Evolutionary conservation across 2,329 filamentous ascomycete genomes (phyloP).

Genomic region (Hortaea werneckii): DNA sequence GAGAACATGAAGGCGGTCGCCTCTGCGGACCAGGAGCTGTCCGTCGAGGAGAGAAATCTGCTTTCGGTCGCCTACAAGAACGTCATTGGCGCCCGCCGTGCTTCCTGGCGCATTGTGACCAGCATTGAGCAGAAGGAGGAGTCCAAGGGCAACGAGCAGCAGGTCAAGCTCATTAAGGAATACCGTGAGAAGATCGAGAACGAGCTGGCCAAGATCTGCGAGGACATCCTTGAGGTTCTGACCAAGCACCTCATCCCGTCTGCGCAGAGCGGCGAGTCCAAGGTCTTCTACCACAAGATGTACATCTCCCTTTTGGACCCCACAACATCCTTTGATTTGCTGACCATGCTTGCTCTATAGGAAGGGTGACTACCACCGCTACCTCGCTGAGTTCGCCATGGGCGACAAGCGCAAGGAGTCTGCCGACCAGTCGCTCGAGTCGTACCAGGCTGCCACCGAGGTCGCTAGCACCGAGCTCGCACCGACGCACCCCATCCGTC

Average conservation of each 20-base stretch:
- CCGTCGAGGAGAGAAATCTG: slow-evolving; percentile 92
- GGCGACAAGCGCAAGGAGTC: slow-evolving; percentile 92
- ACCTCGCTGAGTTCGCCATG: slow-evolving; percentile 92
- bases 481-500: slow-evolving; percentile 85
- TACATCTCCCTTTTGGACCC: slow-evolving; percentile 34
- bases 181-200: slow-evolving; percentile 98
- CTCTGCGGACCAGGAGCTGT: slow-evolving; percentile 57
- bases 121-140: slow-evolving; percentile 99
- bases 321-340: not conserved
- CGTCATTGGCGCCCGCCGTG: slow-evolving; percentile 91
- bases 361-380: slow-evolving; percentile 99
- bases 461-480: slow-evolving; percentile 82
- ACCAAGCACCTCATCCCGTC: slow-evolving; percentile 90
- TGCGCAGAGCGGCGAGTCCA: slow-evolving; percentile 90
- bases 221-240: slow-evolving; percentile 90
- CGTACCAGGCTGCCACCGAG: slow-evolving; percentile 90
- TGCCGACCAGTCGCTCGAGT: slow-evolving; percentile 88
- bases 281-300: slow-evolving; percentile 99
- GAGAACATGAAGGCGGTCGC: slow-evolving; percentile 99
- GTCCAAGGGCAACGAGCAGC: slow-evolving; percentile 90
- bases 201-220: slow-evolving; percentile 94
- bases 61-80: slow-evolving; percentile 99
- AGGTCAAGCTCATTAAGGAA: slow-evolving; percentile 88
- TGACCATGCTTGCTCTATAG: slow-evolving; percentile 38
- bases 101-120: slow-evolving; percentile 96